A percentile compares a stretch with the other conserved stretches of the same genome.
Conservation (phyloP, 805 yeast species). For the Cyberlindnera sargentensis region DNA sequence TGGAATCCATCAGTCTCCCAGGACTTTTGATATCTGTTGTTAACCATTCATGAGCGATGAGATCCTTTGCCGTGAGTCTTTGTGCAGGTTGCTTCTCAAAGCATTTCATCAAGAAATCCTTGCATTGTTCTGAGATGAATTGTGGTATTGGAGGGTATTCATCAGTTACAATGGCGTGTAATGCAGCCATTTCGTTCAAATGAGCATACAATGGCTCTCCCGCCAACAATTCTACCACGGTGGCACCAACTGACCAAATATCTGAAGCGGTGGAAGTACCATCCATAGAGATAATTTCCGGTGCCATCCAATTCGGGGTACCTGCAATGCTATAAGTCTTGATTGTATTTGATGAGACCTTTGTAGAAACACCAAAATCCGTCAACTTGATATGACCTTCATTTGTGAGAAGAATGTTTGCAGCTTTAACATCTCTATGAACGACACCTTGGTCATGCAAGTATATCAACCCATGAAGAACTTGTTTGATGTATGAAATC, state of each 20-base stretch:
- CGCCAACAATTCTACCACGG: slow-evolving; percentile 78
- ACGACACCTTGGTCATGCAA: slow-evolving; percentile 61
- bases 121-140: slow-evolving; percentile 33
- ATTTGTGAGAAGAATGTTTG: slow-evolving; percentile 63
- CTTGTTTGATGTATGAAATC: slow-evolving; percentile 57
- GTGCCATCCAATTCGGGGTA: slow-evolving; percentile 99
- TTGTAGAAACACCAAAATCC: slow-evolving; percentile 73
- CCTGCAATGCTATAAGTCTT: slow-evolving; percentile 64
- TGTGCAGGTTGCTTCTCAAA: slow-evolving; percentile 62
- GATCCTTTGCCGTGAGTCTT: slow-evolving; percentile 47
- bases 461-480: slow-evolving; percentile 57
- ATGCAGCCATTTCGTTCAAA: slow-evolving; percentile 66
- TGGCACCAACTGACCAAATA: slow-evolving; percentile 93
- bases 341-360: slow-evolving; percentile 43
- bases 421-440: slow-evolving; percentile 73
- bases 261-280: slow-evolving; percentile 88
- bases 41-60: slow-evolving; percentile 61
- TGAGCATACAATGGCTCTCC: slow-evolving; percentile 86
- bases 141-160: slow-evolving; percentile 65
- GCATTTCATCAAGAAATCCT: slow-evolving; percentile 59
- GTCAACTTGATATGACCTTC: slow-evolving; percentile 63
- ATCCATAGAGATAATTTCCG: slow-evolving; percentile 80
- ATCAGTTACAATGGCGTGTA: slow-evolving; percentile 78
- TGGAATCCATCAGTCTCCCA: slow-evolving; percentile 5
- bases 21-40: neutral